Evolutionary conservation across 202 grass and related monocot species (phyloP).

Genomic region (Schoenoplectus triqueter): DNA sequence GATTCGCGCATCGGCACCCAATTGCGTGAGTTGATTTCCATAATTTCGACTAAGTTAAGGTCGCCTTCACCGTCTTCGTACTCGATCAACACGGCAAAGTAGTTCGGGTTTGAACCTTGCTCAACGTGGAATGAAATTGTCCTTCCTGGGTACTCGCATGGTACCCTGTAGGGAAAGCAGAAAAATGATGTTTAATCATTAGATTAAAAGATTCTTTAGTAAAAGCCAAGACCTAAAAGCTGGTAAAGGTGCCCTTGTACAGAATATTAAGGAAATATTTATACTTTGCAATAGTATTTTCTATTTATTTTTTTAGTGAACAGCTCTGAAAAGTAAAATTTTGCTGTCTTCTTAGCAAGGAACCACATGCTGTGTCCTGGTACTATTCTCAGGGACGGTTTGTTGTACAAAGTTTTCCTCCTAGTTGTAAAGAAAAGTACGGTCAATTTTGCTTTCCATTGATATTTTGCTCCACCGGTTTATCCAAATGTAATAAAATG

Average conservation of each 20-base stretch:
- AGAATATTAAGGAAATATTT: background rate
- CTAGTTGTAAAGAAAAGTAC: background rate
- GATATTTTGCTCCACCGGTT: background rate
- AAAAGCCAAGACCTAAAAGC: conserved; percentile 15
- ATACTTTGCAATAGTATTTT: background rate
- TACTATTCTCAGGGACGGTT: background rate
- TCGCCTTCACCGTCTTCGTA: conserved; percentile 67
- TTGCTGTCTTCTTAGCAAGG: conserved; percentile 21
- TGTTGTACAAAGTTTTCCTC: background rate
- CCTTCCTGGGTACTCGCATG: conserved; percentile 56
- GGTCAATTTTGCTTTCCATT: background rate
- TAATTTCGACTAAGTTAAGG: conserved; percentile 60
- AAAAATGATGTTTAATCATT: background rate
- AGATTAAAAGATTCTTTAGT: background rate
- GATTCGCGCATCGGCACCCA: conserved; percentile 72
- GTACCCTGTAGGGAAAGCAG: conserved; percentile 48
- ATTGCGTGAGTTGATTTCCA: conserved; percentile 41
- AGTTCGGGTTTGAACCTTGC: conserved; percentile 63
- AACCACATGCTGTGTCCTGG: conserved; percentile 27
- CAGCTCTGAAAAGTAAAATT: conserved; percentile 9
- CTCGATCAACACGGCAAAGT: conserved; percentile 70
- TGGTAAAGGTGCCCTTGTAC: conserved; percentile 25
- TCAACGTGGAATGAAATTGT: conserved; percentile 74
- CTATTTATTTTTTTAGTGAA: conserved; percentile 26
- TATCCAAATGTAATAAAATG: background rate